Conservation (phyloP, 306 rosid genomes). For the Vicia villosa region DNA sequence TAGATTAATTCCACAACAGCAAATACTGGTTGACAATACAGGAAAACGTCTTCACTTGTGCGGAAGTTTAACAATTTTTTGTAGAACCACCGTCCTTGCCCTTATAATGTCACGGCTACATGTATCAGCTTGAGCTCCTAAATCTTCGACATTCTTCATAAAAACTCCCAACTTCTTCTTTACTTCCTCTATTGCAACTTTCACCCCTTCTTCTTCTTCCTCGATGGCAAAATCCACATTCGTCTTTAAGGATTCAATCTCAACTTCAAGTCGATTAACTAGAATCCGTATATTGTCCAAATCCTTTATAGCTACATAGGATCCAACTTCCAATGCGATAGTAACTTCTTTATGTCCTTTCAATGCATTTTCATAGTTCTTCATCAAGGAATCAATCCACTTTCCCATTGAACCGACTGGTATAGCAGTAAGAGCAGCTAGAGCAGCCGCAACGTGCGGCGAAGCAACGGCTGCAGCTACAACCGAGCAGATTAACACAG, state of each 20-base stretch:
- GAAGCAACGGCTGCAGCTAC: conserved; percentile 90
- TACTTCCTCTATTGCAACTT: conserved; percentile 70
- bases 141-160: conserved; percentile 75
- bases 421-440: conserved; percentile 76
- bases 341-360: conserved; percentile 69
- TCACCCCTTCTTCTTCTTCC: conserved; percentile 69
- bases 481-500: conserved; percentile 81
- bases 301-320: conserved; percentile 81
- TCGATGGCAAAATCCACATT: conserved; percentile 68
- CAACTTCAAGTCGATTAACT: conserved; percentile 61
- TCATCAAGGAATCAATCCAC: conserved; percentile 80
- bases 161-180: conserved; percentile 69
- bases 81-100: conserved; percentile 92
- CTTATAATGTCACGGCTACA: conserved; percentile 77
- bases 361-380: conserved; percentile 70
- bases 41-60: conserved; percentile 40
- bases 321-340: conserved; percentile 73
- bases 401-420: conserved; percentile 86
- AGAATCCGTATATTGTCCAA: conserved; percentile 74
- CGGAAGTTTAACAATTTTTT: conserved; percentile 71
- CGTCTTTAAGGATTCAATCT: conserved; percentile 55
- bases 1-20: conserved; percentile 21
- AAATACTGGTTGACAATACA: conserved; percentile 4
- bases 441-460: conserved; percentile 77
- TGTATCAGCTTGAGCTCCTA: conserved; percentile 75